Evolutionary conservation across 2,329 filamentous ascomycete genomes (phyloP), one percentile per base, ranked within the genome.

Genomic region (Juglanconis sp.): DNA sequence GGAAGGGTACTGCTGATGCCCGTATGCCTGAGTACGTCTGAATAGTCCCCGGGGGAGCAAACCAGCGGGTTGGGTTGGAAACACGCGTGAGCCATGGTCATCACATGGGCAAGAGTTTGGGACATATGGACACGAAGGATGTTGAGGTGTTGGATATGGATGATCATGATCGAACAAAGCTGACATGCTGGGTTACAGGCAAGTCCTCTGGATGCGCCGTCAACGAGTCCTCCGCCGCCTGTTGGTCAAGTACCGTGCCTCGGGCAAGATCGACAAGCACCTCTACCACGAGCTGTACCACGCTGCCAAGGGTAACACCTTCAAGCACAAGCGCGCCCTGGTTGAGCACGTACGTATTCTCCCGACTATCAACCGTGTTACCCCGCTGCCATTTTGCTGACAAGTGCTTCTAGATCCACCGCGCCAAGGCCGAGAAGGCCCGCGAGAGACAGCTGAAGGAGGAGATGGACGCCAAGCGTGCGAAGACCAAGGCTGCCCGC

Each of bases 211-310:
- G 95, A 99, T 99, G 95, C 93, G 96, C 83, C 94, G 95, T 78
- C 93, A 96, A 78, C 92, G 96, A 84, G 94, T 99, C 79, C 93
- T 99, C 83, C 94, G 95, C 79, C 95, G 95, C 79, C 91, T 99
- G 66, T 87, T 99, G 72, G 95, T 97, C 86, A 98, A 98, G 88
- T 99, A 99, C 88, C 95, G 95, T 82, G 94, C 94, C 81, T 91
- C 90, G 76, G 96, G 96, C 82, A 99, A 99, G 91, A 99, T 99
- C 80, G 95, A 99, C 86, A 99, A 99, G 90, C 95, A 99, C 87
- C 92, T 99, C 66, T 99, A 99, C 89, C 95, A 99, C 88, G 93
- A 98, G 86, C 92, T 99, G 72, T 99, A 99, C 88, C 95, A 97
- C 83, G 86, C 96, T 79, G 95, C 91, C 89, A 99, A 99, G 93